Percentiles rank a stretch among this genome's conserved stretches.
Conservation (phyloP, 805 yeast species). For the Phaffomyces antillensis region DNA sequence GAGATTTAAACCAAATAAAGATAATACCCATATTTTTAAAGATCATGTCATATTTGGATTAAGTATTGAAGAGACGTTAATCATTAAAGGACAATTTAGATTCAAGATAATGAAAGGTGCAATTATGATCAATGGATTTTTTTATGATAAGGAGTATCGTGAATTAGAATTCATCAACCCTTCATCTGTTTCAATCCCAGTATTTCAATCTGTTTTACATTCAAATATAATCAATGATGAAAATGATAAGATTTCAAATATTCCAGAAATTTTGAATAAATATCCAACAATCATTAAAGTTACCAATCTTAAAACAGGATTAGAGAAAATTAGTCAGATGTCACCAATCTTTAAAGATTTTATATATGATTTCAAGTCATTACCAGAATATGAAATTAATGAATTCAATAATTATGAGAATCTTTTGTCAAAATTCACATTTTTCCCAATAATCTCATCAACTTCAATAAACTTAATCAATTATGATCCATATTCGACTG, state of each 20-base stretch:
- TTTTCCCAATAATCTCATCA: conserved; percentile 27
- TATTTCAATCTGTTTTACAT: conserved; percentile 36
- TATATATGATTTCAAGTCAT: conserved; percentile 25
- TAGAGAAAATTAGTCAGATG: conserved; percentile 36
- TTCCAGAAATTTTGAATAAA: conserved; percentile 31
- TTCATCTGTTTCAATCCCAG: conserved; percentile 32
- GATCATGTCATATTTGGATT: conserved; percentile 35
- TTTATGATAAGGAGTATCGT: conserved; percentile 24
- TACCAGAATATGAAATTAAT: conserved; percentile 10
- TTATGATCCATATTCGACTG: conserved; percentile 29
- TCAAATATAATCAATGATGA: conserved; percentile 26
- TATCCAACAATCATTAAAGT: conserved; percentile 38
- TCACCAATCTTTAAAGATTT: conserved; percentile 39
- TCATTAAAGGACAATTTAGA: conserved; percentile 41
- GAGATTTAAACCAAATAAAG: conserved; percentile 30
- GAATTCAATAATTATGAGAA: conserved; percentile 18
- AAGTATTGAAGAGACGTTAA: conserved; percentile 33
- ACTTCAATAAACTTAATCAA: conserved; percentile 17
- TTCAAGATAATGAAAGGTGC: conserved; percentile 42
- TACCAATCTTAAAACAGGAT: conserved; percentile 32
- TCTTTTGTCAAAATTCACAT: conserved; percentile 30
- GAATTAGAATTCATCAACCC: conserved; percentile 30
- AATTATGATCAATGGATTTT: conserved; percentile 33
- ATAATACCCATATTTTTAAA: conserved; percentile 30
- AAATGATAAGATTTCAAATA: conserved; percentile 25